Base-by-base conservation (phyloP, 164 flowering plant genomes). In the Umbilicus rupestris region DNA sequence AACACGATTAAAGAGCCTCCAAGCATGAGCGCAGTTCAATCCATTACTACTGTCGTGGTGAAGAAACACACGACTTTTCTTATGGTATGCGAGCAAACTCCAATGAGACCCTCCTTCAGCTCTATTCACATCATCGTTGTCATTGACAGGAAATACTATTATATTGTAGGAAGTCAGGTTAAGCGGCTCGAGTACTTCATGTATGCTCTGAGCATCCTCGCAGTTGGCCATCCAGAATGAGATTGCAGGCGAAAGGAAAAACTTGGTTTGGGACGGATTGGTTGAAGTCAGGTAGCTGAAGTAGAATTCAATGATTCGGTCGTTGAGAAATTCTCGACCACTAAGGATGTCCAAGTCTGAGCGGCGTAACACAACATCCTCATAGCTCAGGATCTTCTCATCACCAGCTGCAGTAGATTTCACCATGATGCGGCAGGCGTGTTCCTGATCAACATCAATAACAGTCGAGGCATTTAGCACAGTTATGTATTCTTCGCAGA, bases 81-180 rank as follows among this genome's bases (percentile, higher is more conserved):
- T 81, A 41, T 77, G 72, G 65, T 71, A 90, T 20, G 72, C 96
- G 68, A 90, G 90, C 66, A 89, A 77, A 75, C 95, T 93, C 98
- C 98, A 93, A 68, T 93, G 98, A 26, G 70, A 63, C 22, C 98
- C 98, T 31, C 95, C 96, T 73, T 84, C 96, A 60, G 90, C 84
- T 26, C 12, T 35, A 50, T 52, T 75, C 50, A 89, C 82, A 63
- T 93, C 87, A 1, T 69, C 76, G 24, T 90, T 93, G 73, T 90
- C 63, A 65, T 93, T 93, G 47, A 90, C 77, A 11, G 91, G 73
- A 67, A 94, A 89, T 2, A 94, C 66, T 2, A 91, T 76, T 46
- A 94, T 49, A 19, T 79, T 76, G 76, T 72, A 84, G 2, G 68
- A 73, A n/a, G 78, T 55, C 6, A 91, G 73, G 22, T 83, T 72